These are phyloP conservation scores for Eucalyptus virginea DNA, from an alignment of 345 rosid genomes.

Conservation along the genomic window DNA sequence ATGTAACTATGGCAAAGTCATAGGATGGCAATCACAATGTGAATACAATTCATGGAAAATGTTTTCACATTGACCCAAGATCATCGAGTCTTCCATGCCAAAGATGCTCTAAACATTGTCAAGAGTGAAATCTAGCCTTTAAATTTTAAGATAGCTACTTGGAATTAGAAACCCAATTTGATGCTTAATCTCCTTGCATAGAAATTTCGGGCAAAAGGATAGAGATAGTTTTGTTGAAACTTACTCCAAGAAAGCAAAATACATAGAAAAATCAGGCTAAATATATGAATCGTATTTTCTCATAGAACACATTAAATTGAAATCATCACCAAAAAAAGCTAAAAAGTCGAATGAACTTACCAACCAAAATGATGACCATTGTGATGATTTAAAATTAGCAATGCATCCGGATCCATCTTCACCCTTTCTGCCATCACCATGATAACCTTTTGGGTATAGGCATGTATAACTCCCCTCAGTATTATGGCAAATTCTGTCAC, in stretches of 20 bases:
- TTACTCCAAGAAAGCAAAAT: neutral
- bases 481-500: neutral
- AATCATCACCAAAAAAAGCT: neutral
- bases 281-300: neutral
- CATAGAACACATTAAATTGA: neutral
- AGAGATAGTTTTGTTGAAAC: neutral
- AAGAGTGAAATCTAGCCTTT: neutral
- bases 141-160: neutral
- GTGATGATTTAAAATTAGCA: neutral
- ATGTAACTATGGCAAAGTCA: neutral
- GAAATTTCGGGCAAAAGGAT: neutral
- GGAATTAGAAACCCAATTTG: neutral
- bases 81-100: neutral
- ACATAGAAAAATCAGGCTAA: neutral
- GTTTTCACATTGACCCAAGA: neutral
- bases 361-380: neutral
- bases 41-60: neutral
- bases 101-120: neutral
- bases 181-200: neutral
- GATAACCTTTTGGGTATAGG: neutral
- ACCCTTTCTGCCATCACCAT: neutral
- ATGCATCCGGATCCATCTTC: neutral
- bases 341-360: neutral
- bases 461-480: neutral
- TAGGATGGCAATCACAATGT: neutral